Conservation (phyloP, 495 filamentous ascomycete genomes). For the Aspergillus bertholletiae region DNA sequence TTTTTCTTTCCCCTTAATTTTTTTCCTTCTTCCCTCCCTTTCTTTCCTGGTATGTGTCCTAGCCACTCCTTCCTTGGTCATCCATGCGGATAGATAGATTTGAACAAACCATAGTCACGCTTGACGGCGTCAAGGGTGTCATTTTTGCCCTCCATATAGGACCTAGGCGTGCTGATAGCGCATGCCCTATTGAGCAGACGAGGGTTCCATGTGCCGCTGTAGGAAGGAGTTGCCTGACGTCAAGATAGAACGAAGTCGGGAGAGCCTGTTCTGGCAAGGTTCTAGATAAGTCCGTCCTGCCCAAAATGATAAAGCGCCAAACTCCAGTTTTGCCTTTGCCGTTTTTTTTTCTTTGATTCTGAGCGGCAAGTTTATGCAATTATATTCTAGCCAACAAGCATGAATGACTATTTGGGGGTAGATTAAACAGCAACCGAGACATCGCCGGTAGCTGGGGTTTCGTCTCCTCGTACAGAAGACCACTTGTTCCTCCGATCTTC, state of each 20-base stretch:
- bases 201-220: not conserved
- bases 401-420: not conserved
- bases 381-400: not conserved
- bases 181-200: not conserved
- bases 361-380: not conserved
- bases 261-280: not conserved
- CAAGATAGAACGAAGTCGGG: not conserved
- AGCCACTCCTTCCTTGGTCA: not conserved
- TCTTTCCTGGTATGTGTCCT: not conserved
- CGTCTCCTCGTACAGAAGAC: conserved; percentile 12
- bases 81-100: not conserved
- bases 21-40: not conserved
- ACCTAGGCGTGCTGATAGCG: not conserved
- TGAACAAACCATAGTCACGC: not conserved
- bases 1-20: not conserved
- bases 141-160: not conserved
- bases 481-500: conserved; percentile 21
- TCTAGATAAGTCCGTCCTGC: not conserved
- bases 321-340: not conserved
- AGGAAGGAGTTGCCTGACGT: not conserved
- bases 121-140: not conserved
- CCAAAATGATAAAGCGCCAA: not conserved
- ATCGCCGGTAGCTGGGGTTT: conserved; percentile 8
- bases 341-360: not conserved
- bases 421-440: conserved; percentile 12